Percentiles rank a stretch among this genome's conserved stretches.
Conservation (phyloP, 2,329 filamentous ascomycete species). For the Cryphonectria japonica region DNA sequence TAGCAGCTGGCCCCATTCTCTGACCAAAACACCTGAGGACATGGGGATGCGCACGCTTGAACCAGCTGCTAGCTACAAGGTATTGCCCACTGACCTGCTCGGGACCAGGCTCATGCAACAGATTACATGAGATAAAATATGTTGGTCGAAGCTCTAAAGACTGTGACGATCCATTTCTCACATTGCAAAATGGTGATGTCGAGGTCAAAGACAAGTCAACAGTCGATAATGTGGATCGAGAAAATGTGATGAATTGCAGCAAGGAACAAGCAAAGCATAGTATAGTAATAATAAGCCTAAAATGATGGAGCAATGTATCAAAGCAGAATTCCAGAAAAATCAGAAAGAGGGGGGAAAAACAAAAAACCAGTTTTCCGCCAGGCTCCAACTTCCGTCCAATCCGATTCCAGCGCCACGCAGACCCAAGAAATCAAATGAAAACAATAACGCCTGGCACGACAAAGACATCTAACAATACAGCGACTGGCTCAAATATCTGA, state of each 20-base stretch:
- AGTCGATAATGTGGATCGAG: not conserved
- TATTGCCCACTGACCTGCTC: too few relatives aligned
- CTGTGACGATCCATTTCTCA: too few relatives aligned
- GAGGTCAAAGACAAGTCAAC: not conserved
- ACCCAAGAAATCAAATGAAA: not conserved
- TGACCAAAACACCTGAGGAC: too few relatives aligned
- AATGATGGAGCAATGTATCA: too few relatives aligned
- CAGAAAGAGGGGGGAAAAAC: not conserved
- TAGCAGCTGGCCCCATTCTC: too few relatives aligned
- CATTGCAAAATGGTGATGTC: not conserved
- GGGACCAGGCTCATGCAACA: too few relatives aligned
- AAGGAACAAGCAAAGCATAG: not conserved
- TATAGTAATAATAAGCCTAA: not conserved
- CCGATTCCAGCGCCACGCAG: not conserved
- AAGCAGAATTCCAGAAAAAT: not conserved
- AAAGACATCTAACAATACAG: not conserved
- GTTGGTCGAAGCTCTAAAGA: too few relatives aligned
- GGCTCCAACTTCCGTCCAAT: not conserved
- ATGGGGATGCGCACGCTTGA: too few relatives aligned
- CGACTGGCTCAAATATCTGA: not conserved
- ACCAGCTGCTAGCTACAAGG: too few relatives aligned
- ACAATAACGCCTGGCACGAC: not conserved
- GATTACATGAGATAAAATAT: too few relatives aligned
- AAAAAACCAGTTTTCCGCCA: not conserved
- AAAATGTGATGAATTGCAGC: not conserved